phyloP scores from a whole-genome alignment of 768 basidiomycete species.

The Austroboletus festivus region DNA sequence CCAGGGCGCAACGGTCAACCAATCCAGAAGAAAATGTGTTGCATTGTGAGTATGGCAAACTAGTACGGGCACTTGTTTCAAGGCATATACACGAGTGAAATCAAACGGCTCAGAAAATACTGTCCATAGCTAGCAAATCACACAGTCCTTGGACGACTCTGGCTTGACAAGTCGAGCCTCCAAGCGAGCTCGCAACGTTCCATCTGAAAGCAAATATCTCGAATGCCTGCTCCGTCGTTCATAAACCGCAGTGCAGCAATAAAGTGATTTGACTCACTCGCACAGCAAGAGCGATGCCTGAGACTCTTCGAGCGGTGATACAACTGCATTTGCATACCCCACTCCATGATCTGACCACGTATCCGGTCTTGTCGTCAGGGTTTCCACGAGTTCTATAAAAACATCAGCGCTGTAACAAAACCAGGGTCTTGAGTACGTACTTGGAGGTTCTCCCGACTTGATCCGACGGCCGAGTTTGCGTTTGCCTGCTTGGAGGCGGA shows the following conservation, averaged over 20 bases:
- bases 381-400: neutral
- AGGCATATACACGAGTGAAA: too few relatives aligned
- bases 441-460: neutral
- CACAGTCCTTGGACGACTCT: conserved; percentile 10
- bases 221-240: conserved; percentile 6
- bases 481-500: conserved; percentile 6
- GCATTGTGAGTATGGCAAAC: too few relatives aligned
- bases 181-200: conserved; percentile 17
- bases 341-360: conserved; percentile 18
- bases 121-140: conserved; percentile 8
- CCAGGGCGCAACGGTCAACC: too few relatives aligned
- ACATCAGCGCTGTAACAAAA: neutral
- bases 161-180: conserved; percentile 11
- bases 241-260: neutral
- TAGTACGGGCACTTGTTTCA: too few relatives aligned
- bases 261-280: conserved; percentile 10
- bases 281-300: neutral
- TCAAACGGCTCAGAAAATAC: neutral
- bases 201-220: conserved; percentile 14
- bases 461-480: conserved; percentile 12
- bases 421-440: neutral
- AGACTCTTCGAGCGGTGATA: conserved; percentile 3
- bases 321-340: conserved; percentile 10
- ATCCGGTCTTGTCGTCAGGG: conserved; percentile 5
- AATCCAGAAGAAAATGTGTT: too few relatives aligned